phyloP scores from a whole-genome alignment of 352 stramenopile species.

The Globisporangium paddicum region DNA sequence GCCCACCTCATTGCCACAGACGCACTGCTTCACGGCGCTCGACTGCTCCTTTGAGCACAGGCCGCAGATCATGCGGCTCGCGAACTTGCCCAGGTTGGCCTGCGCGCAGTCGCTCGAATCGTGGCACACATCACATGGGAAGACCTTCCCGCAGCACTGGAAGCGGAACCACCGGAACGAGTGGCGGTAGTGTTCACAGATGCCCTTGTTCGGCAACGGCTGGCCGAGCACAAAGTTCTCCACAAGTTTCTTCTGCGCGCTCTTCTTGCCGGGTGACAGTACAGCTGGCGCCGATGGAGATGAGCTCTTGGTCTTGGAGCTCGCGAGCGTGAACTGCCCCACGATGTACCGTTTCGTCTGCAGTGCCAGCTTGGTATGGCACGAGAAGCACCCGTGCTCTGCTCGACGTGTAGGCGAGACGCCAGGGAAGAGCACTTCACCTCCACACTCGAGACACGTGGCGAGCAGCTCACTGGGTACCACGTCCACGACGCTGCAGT shows the following conservation, averaged over 20 bases:
- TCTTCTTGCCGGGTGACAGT: conserved; percentile 23
- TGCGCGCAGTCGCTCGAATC: conserved; percentile 62
- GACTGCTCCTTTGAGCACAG: conserved; percentile 82
- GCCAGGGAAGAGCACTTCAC: conserved; percentile 56
- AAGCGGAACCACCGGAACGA: conserved; percentile 83
- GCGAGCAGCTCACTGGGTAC: conserved; percentile 66
- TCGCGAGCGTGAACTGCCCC: conserved; percentile 10
- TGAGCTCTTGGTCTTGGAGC: conserved; percentile 14
- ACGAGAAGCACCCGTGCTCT: conserved; percentile 68
- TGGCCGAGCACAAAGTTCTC: conserved; percentile 65
- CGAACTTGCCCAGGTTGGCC: conserved; percentile 71
- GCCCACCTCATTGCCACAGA: conserved; percentile 68
- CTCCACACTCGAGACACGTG: conserved; percentile 61
- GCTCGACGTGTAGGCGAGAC: conserved; percentile 44
- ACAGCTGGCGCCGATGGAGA: background rate
- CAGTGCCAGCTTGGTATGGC: conserved; percentile 74
- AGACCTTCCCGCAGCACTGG: conserved; percentile 79
- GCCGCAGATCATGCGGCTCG: conserved; percentile 79
- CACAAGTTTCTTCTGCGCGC: conserved; percentile 26
- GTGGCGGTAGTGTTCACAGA: conserved; percentile 77
- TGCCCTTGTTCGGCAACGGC: conserved; percentile 61
- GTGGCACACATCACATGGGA: conserved; percentile 81
- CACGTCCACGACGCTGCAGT: conserved; percentile 68
- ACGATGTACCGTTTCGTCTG: conserved; percentile 56
- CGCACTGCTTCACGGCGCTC: conserved; percentile 66